Evolutionary conservation across 306 rosid species (phyloP).

Genomic region (Ammopiptanthus mongolicus): DNA sequence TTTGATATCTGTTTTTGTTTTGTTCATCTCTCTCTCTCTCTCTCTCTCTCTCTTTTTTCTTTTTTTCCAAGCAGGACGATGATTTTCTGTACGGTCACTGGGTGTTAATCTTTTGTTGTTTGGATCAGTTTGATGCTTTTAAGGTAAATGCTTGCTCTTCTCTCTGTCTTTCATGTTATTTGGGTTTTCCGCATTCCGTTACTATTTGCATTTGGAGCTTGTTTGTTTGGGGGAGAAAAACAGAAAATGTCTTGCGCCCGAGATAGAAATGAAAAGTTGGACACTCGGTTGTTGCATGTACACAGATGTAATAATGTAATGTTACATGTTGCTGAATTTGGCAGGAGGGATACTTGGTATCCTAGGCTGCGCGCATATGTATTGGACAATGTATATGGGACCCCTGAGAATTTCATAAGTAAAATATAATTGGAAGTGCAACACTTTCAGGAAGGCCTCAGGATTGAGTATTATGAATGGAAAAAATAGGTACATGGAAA

Average conservation of each 20-base stretch:
- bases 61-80: constrained; percentile 13
- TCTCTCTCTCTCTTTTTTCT: background rate
- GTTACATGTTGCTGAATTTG: background rate
- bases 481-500: too few relatives aligned
- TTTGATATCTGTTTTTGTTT: background rate
- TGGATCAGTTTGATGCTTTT: constrained; percentile 28
- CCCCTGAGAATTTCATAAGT: background rate
- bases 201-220: constrained; percentile 6
- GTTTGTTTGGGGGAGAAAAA: background rate
- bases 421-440: background rate
- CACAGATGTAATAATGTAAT: constrained; percentile 7
- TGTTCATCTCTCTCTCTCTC: background rate
- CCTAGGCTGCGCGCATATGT: background rate
- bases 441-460: background rate
- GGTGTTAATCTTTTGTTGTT: constrained; percentile 3
- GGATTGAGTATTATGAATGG: too few relatives aligned
- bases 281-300: constrained; percentile 2
- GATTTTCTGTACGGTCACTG: background rate
- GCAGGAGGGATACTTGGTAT: background rate
- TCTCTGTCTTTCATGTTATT: background rate
- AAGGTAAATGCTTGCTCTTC: constrained; percentile 33
- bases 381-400: background rate
- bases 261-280: background rate
- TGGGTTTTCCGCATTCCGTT: background rate
- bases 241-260: background rate